Conservation (phyloP, 768 basidiomycete species). For the Suillus placidus region DNA sequence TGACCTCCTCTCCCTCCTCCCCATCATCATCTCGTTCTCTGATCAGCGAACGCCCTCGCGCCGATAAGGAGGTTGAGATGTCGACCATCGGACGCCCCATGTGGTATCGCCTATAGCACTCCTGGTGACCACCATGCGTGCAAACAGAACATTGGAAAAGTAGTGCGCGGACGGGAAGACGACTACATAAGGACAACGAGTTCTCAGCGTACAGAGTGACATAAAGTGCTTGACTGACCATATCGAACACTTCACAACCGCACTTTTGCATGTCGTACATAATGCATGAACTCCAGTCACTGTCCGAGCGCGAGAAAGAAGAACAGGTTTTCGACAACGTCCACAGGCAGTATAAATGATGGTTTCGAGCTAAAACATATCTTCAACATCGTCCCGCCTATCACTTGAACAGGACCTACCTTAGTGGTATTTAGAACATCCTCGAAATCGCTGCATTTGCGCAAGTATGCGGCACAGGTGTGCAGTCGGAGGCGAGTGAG, state of each 20-base stretch:
- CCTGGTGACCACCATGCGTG: constrained; percentile 79
- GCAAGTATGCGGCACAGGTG: constrained; percentile 71
- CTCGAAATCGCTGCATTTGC: constrained; percentile 60
- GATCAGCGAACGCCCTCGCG: constrained; percentile 27
- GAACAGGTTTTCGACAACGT: constrained; percentile 64
- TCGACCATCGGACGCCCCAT: constrained; percentile 57
- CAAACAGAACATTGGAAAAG: constrained; percentile 78
- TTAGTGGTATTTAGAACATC: constrained; percentile 55
- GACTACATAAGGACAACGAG: constrained; percentile 49
- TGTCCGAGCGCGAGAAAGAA: constrained; percentile 40
- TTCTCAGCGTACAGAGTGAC: constrained; percentile 3
- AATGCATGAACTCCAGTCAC: constrained; percentile 51
- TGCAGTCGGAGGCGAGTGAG: constrained; percentile 64
- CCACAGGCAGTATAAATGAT: constrained; percentile 71
- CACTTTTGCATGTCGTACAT: constrained; percentile 57
- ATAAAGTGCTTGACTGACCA: constrained; percentile 51
- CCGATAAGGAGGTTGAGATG: constrained; percentile 26
- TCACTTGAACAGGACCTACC: constrained; percentile 39
- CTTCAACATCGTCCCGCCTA: not conserved
- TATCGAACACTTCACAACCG: constrained; percentile 62
- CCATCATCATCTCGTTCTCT: constrained; percentile 21
- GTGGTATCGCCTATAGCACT: constrained; percentile 75
- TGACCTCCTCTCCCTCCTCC: constrained; percentile 16
- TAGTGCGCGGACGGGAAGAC: constrained; percentile 71
- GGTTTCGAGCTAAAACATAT: constrained; percentile 60